Evolutionary conservation across 371 early-diverging fungal species (phyloP).

Genomic region (Conidiobolus incongruus): DNA sequence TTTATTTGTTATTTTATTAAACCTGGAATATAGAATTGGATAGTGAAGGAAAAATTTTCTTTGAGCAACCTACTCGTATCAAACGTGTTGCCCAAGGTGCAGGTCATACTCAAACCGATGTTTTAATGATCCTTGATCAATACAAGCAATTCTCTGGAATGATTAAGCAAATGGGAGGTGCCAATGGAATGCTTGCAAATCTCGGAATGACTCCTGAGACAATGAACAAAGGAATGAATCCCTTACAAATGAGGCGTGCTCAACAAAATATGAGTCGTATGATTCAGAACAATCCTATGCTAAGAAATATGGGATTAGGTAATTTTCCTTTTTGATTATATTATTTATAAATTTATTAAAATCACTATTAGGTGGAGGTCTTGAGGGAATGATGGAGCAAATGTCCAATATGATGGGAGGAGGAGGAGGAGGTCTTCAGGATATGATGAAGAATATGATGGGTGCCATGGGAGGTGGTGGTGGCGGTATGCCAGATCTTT

Average conservation of each 20-base stretch:
- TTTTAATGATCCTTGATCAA: slow-evolving; percentile 66
- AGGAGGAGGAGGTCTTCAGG: slow-evolving; percentile 17
- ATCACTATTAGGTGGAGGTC: slow-evolving; percentile 20
- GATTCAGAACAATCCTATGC: slow-evolving; percentile 12
- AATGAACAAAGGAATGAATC: slow-evolving; percentile 26
- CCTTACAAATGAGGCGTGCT: slow-evolving; percentile 48
- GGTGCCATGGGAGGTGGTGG: slow-evolving; percentile 19
- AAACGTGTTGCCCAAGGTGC: slow-evolving; percentile 80
- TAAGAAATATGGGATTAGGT: not conserved
- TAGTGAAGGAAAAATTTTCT: slow-evolving; percentile 76
- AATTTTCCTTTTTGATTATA: not conserved
- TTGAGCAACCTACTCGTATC: slow-evolving; percentile 50
- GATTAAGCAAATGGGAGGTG: slow-evolving; percentile 95
- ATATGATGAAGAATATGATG: slow-evolving; percentile 9
- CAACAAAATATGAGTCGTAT: slow-evolving; percentile 53
- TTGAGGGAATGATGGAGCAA: slow-evolving; percentile 60
- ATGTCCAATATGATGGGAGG: slow-evolving; percentile 37
- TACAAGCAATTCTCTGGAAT: slow-evolving; percentile 72
- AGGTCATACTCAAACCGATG: slow-evolving; percentile 66
- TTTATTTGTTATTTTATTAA: not conserved
- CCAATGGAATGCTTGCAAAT: slow-evolving; percentile 47
- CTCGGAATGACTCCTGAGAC: slow-evolving; percentile 18
- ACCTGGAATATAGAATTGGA: slow-evolving; percentile 49
- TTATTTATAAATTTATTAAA: not conserved
- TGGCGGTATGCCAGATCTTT: slow-evolving; percentile 7